Conservation (phyloP, 345 rosid genomes). For the Erysimum cheiranthoides region DNA sequence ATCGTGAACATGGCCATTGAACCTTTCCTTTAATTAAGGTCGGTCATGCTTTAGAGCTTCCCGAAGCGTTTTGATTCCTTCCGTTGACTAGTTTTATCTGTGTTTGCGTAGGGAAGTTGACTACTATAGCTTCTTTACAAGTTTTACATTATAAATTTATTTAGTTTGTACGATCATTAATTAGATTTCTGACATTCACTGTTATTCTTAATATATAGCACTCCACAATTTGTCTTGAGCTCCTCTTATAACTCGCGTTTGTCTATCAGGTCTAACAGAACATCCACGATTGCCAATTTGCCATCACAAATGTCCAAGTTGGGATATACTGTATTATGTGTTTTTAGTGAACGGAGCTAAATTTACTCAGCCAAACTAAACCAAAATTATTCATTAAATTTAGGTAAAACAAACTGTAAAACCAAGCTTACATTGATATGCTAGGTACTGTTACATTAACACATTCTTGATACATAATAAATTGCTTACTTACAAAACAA, state of each 20-base stretch:
- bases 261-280: not conserved
- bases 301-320: slow-evolving; percentile 2
- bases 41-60: slow-evolving; percentile 29
- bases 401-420: not conserved
- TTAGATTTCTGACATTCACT: slow-evolving; percentile 22
- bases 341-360: not conserved
- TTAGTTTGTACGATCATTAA: slow-evolving; percentile 17
- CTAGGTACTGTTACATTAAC: not conserved
- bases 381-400: not conserved
- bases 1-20: slow-evolving; percentile 37
- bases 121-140: not conserved
- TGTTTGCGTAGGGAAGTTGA: slow-evolving; percentile 27
- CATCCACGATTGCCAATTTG: not conserved
- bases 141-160: not conserved
- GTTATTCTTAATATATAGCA: not conserved
- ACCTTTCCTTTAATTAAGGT: slow-evolving; percentile 10
- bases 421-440: not conserved
- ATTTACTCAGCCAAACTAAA: not conserved
- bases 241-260: slow-evolving; percentile 10
- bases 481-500: not conserved
- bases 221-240: not conserved
- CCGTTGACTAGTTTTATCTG: slow-evolving; percentile 1
- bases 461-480: not conserved
- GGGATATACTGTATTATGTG: not conserved
- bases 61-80: slow-evolving; percentile 5